Evolutionary conservation across 148 eudicot species (phyloP), one percentile per base, ranked within the genome.

Genomic region (Talinum fruticosum): DNA sequence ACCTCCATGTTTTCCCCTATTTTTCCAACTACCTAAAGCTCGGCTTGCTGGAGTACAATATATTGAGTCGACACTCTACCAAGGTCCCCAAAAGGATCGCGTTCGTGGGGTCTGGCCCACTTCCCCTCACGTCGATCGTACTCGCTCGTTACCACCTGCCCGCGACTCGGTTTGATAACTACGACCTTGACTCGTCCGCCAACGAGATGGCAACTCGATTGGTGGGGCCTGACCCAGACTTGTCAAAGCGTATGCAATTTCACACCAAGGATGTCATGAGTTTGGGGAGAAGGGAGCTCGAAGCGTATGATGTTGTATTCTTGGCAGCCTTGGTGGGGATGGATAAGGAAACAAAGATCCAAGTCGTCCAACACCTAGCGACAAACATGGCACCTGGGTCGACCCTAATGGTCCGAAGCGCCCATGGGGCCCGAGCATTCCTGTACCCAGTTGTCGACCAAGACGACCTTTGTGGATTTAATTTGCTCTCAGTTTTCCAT

Each of bases 251-350:
- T 21, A 93, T 96, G 95, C 71, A 75, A 28, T 96, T 93, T 78
- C 89, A 87, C 90, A 93, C 97, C 1, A 78, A 71, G 5, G 94
- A 96, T 59, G 79, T 93, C 13, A 83, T 89, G 93, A 76, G 90
- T 75, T 92, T 96, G 16, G 81, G 83, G 1, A 82, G 74, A 47
- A 84, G 80, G 8, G 91, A 80, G 36, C 74, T 96, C 4, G 84
- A 85, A 59, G 83, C 86, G 10, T 93, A 90, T 26, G 92, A 91
- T 45, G 99, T 93, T 0, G 90, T 96, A 12, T 93, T 93, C 78
- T 66, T 96, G 47, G 97, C 99, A 10, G 97, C 99, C 10, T 87
- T 93, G 12, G 99, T 96, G 66, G 99, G 97, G 29, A 90, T 93
- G 97, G 86, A 88, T 57, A 90, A 82, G 76, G 89, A 83, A 62